A percentile compares a stretch with the other conserved stretches of the same genome.
Evolutionary conservation across 345 rosid species (phyloP).

Genomic region (Citrus cavaleriei): DNA sequence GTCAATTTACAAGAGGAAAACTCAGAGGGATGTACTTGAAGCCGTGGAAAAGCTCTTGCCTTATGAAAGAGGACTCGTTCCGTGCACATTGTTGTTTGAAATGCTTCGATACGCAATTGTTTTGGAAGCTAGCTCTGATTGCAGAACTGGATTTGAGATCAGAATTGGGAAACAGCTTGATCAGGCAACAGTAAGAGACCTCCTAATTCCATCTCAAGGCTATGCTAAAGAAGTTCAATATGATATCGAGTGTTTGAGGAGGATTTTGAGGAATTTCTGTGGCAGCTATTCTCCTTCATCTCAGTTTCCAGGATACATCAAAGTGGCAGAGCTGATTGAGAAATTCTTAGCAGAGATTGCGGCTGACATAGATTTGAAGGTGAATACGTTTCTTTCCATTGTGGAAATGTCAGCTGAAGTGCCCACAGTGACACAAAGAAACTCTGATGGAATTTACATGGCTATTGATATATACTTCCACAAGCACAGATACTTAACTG

Average conservation of each 20-base stretch:
- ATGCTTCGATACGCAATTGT: slow-evolving; percentile 46
- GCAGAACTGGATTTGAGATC: slow-evolving; percentile 61
- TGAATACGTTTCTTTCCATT: slow-evolving; percentile 42
- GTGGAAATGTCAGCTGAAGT: slow-evolving; percentile 52
- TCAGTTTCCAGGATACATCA: slow-evolving; percentile 24
- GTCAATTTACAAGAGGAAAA: slow-evolving; percentile 39
- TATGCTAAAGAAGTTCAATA: slow-evolving; percentile 47
- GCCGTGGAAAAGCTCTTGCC: slow-evolving; percentile 70
- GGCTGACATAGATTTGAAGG: slow-evolving; percentile 48
- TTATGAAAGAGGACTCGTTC: slow-evolving; percentile 41
- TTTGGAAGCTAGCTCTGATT: slow-evolving; percentile 47
- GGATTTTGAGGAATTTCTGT: slow-evolving; percentile 57
- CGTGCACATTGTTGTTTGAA: slow-evolving; percentile 51
- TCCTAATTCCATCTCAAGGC: slow-evolving; percentile 47
- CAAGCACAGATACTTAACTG: slow-evolving; percentile 55
- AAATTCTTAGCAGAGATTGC: slow-evolving; percentile 61
- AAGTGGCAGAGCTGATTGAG: slow-evolving; percentile 64
- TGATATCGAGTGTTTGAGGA: slow-evolving; percentile 55
- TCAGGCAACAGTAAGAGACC: slow-evolving; percentile 54
- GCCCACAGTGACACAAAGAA: slow-evolving; percentile 39
- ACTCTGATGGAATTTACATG: slow-evolving; percentile 62
- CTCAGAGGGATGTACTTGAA: slow-evolving; percentile 48
- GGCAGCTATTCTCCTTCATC: slow-evolving; percentile 23
- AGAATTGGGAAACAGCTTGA: slow-evolving; percentile 79
- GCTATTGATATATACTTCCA: slow-evolving; percentile 72